phyloP scores from a whole-genome alignment of 306 rosid genomes.

The Vachellia pachyceras region DNA sequence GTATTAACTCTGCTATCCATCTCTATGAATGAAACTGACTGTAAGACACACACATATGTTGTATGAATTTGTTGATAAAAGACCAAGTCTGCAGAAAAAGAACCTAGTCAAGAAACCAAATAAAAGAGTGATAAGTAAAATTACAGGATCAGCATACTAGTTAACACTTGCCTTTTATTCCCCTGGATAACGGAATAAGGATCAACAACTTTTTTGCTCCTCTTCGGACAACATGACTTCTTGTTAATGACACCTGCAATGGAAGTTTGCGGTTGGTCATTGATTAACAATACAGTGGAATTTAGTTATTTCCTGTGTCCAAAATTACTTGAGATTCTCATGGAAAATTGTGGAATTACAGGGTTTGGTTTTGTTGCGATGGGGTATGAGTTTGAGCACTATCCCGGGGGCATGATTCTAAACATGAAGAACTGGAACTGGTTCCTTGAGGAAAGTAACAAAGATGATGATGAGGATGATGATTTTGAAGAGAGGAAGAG shows the following conservation, averaged over 20 bases:
- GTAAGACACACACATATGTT: neutral
- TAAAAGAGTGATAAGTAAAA: neutral
- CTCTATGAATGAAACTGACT: neutral
- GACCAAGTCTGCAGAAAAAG: neutral
- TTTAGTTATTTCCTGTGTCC: neutral
- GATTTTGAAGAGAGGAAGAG: conserved; percentile 40
- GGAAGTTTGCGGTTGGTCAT: neutral
- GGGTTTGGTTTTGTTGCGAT: conserved; percentile 80
- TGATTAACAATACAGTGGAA: neutral
- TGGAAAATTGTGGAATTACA: conserved; percentile 45
- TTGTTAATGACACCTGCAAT: neutral
- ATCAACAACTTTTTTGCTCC: neutral
- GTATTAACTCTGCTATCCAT: neutral
- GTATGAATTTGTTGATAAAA: neutral
- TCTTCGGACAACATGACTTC: neutral
- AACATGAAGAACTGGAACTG: conserved; percentile 72
- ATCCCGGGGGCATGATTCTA: conserved; percentile 64
- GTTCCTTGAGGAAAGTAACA: conserved; percentile 73
- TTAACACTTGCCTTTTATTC: neutral
- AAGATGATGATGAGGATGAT: conserved; percentile 53
- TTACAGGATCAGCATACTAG: neutral
- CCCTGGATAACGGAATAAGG: neutral
- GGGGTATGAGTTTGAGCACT: conserved; percentile 82
- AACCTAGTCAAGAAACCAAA: neutral
- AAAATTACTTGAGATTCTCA: neutral